Evolutionary conservation across 306 rosid genomes (phyloP), one percentile per base, ranked within the genome.

Genomic region (Dalbergia cultrata): DNA sequence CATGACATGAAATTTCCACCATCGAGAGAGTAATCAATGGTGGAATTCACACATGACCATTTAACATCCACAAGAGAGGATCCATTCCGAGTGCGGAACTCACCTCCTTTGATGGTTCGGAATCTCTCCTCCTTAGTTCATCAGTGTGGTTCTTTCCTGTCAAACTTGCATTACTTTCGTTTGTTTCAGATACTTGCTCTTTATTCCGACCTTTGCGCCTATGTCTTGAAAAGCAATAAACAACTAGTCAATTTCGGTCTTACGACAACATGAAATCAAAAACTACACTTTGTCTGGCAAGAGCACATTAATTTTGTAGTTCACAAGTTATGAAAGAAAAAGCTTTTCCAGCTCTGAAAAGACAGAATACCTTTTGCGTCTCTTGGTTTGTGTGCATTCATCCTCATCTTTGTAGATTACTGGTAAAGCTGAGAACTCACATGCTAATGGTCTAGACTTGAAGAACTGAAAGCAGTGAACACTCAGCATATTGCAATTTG

Each of bases 71-170:
- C 31, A 26, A 26, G 31, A 26, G 31, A 26, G 31, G 31, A 26
- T 26, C 31, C 31, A 26, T 26, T 26, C 31, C 31, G 7, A 43
- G 47, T 8, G 47, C 7, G 43, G 19, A 64, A 72, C 69, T 44
- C 77, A 94, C 94, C 89, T 87, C 89, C 59, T 72, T 85, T 13
- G 83, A 81, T 65, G 62, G 56, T 64, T 79, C 83, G 39, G 73
- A 37, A 61, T 76, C 86, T 82, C 64, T 71, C 71, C 13, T 70
- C 44, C 59, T 37, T 35, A 70, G 82, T 47, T 72, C 84, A 44
- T 74, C 39, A 47, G 53, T 47, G 49, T 47, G 80, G 60, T 84
- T 78, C 82, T 77, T 80, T 64, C 47, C 76, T 60, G 64, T 47
- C 12, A 75, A 72, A 66, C 60, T 78, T 35, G 7, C 72, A 37